These are phyloP conservation scores for Claviceps sp. DNA, from an alignment of 2,329 filamentous ascomycete genomes.

Conservation along the genomic window DNA sequence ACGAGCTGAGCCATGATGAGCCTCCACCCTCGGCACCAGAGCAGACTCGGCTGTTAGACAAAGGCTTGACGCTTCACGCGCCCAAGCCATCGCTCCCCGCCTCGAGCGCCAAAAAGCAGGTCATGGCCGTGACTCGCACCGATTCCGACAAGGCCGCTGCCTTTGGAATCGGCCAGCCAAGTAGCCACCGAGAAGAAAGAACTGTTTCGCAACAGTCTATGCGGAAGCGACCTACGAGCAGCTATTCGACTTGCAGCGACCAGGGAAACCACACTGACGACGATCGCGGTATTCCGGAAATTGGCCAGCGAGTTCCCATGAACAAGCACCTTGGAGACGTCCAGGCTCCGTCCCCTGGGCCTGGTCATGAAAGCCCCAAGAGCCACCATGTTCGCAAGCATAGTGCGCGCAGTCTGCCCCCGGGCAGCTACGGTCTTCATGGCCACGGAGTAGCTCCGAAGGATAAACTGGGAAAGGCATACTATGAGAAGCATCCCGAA, in stretches of 20 bases:
- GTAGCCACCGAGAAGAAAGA: slow-evolving; percentile 33
- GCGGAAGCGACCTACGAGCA: slow-evolving; percentile 53
- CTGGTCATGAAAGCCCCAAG: slow-evolving; percentile 28
- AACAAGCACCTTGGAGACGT: slow-evolving; percentile 86
- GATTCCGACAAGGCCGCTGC: slow-evolving; percentile 78
- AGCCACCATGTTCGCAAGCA: slow-evolving; percentile 56
- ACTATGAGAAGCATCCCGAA: slow-evolving; percentile 88
- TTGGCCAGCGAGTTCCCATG: slow-evolving; percentile 89
- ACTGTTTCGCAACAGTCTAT: slow-evolving; percentile 35
- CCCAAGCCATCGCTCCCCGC: slow-evolving; percentile 77
- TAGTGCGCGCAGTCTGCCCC: slow-evolving; percentile 59
- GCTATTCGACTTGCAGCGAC: slow-evolving; percentile 36
- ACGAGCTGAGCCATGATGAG: slow-evolving; percentile 22
- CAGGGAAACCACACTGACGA: slow-evolving; percentile 45
- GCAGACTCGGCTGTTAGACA: slow-evolving; percentile 65
- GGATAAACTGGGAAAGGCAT: slow-evolving; percentile 79
- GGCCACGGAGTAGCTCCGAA: slow-evolving; percentile 65
- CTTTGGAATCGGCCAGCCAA: slow-evolving; percentile 65
- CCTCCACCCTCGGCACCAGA: slow-evolving; percentile 39
- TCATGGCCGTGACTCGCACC: slow-evolving; percentile 75
- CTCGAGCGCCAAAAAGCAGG: slow-evolving; percentile 69
- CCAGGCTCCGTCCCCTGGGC: slow-evolving; percentile 79
- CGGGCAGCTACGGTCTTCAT: slow-evolving; percentile 86
- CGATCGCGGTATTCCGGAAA: slow-evolving; percentile 81
- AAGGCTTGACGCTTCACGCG: slow-evolving; percentile 75